Conservation (phyloP, 1,284 basidiomycete genomes). For the Rhodotorula sp. region DNA sequence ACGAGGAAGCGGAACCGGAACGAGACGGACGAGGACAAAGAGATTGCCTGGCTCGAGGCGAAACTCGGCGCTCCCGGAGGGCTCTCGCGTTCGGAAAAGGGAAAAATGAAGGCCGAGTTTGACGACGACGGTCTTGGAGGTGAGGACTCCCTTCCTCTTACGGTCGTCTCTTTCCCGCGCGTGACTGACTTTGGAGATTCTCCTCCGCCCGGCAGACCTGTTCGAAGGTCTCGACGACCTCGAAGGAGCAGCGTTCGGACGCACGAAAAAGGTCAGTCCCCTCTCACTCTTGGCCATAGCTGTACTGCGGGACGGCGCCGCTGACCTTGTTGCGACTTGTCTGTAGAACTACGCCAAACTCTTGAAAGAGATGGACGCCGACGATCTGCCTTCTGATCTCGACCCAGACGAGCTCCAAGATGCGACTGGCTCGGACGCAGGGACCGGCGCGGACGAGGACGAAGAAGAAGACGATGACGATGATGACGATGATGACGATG, state of each 20-base stretch:
- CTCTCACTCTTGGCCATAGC: slow-evolving; percentile 7
- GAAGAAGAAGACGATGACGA: slow-evolving; percentile 9
- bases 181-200: too few species aligned
- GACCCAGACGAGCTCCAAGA: slow-evolving; percentile 44
- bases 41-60: slow-evolving; percentile 73
- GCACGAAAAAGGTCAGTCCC: slow-evolving; percentile 42
- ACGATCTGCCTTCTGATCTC: slow-evolving; percentile 33
- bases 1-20: slow-evolving; percentile 47
- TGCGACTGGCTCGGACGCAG: slow-evolving; percentile 10
- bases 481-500: slow-evolving; percentile 11
- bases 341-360: slow-evolving; percentile 27
- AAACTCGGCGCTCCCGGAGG: slow-evolving; percentile 56
- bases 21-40: slow-evolving; percentile 67
- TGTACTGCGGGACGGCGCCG: background rate
- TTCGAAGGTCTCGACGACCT: slow-evolving; percentile 58
- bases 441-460: background rate
- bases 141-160: slow-evolving; percentile 47
- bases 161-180: background rate
- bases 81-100: slow-evolving; percentile 47
- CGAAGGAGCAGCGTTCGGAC: slow-evolving; percentile 48
- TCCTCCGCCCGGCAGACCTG: slow-evolving; percentile 23
- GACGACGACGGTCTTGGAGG: slow-evolving; percentile 59
- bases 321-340: background rate
- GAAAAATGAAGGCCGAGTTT: slow-evolving; percentile 51
- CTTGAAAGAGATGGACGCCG: slow-evolving; percentile 44